A percentile compares a stretch with the other conserved stretches of the same genome.
Evolutionary conservation across 73 alveolate species (phyloP).

Genomic region (Paramecium octaurelia): DNA sequence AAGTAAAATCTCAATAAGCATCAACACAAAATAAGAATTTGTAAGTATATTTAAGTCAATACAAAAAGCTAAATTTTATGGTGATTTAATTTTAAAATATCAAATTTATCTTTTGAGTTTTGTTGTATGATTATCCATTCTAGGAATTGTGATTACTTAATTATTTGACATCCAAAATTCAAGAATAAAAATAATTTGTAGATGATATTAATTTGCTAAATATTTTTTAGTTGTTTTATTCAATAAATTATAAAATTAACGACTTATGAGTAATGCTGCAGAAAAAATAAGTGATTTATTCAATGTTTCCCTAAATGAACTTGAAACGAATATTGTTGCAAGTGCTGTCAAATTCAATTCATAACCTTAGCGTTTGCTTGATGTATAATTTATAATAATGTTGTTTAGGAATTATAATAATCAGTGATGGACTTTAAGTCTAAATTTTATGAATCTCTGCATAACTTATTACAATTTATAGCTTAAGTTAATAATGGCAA

Average conservation of each 20-base stretch:
- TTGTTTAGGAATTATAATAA: constrained; percentile 7
- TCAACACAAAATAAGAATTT: no score
- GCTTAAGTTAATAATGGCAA: constrained; percentile 10
- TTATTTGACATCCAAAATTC: no score
- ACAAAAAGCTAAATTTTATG: no score
- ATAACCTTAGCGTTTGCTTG: constrained; percentile 29
- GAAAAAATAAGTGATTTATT: constrained; percentile 45
- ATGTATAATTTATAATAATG: background rate
- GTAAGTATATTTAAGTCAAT: no score
- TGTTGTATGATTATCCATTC: background rate
- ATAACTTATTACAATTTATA: background rate
- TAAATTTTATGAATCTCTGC: constrained; percentile 15
- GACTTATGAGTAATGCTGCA: constrained; percentile 25
- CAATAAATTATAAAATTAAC: background rate
- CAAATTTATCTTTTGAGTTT: no score
- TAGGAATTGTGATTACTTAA: background rate
- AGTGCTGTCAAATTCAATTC: constrained; percentile 2
- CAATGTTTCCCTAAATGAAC: background rate
- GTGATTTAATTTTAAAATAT: no score
- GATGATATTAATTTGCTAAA: background rate
- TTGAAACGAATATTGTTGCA: constrained; percentile 12
- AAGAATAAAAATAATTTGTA: background rate
- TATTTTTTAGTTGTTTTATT: background rate
- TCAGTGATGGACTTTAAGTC: background rate
- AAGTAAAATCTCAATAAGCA: no score